A percentile compares a stretch with the other conserved stretches of the same genome.
Evolutionary conservation across 495 filamentous ascomycete genomes (phyloP).

Genomic region (Filosporella fistucella): DNA sequence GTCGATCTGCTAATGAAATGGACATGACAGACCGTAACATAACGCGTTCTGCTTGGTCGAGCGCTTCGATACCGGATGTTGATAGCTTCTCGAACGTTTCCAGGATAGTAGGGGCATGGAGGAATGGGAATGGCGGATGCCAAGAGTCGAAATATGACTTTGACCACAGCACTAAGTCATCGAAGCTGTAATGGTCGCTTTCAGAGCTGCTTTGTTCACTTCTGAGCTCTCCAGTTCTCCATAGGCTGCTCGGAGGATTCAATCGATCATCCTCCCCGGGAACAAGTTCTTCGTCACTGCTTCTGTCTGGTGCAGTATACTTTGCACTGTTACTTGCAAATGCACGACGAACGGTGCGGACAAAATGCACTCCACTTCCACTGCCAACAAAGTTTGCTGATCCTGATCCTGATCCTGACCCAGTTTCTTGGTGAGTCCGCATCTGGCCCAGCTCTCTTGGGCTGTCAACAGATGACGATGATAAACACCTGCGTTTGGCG

Average conservation of each 20-base stretch:
- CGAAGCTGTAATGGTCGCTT: not conserved
- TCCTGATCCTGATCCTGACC: too few species aligned
- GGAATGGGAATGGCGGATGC: constrained; percentile 44
- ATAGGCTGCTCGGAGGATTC: constrained; percentile 1
- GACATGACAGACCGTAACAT: constrained; percentile 42
- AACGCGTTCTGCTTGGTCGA: constrained; percentile 28
- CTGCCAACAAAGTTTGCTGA: constrained; percentile 36
- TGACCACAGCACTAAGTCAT: constrained; percentile 32
- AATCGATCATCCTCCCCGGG: constrained; percentile 45
- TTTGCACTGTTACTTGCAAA: constrained; percentile 34
- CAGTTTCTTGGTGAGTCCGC: not conserved
- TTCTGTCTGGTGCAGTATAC: not conserved
- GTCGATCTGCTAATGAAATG: constrained; percentile 28
- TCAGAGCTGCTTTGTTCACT: not conserved
- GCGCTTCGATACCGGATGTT: constrained; percentile 18
- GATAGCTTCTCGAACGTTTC: constrained; percentile 31
- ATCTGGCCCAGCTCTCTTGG: constrained; percentile 4
- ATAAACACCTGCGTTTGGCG: not conserved
- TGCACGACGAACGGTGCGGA: constrained; percentile 40
- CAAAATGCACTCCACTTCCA: constrained; percentile 46
- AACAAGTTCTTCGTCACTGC: constrained; percentile 29
- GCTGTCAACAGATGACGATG: not conserved
- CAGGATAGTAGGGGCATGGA: constrained; percentile 39
- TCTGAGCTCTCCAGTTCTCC: not conserved
- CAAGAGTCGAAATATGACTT: constrained; percentile 41